Evolutionary conservation across 768 basidiomycete genomes (phyloP), one percentile per base, ranked within the genome.

Genomic region (Favolaschia claudopus): DNA sequence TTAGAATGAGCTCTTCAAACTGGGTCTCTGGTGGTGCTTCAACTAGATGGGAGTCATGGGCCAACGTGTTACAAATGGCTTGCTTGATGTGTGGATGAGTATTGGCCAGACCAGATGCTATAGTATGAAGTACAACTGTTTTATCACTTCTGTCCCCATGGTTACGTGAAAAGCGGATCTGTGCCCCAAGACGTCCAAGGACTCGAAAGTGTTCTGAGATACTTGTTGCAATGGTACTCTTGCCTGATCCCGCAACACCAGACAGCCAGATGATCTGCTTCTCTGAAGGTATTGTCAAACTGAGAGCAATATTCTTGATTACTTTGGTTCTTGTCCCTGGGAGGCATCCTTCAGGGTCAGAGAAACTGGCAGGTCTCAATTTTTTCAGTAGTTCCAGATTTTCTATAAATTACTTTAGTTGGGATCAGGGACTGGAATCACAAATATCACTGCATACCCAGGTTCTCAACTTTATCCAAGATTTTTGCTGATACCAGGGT

Each of bases 221-320:
- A 7, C 44, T 69, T 1, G 63, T 63, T 15, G 68, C 29, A 20
- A 69, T 46, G 0, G 68, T 52, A 46, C 60, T 63, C 25, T 69
- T 69, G 6, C 68, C 68, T 13, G 68, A 55, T 7, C 67, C 67
- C 7, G 60, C 63, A 12, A 62, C 51, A 36, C 67, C 67, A 39
- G 47, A 33, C 13, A 69, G 32, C 67, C 67, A 69, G 20, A 69
- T 45, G 12, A 68, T 63, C 62, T 56, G 36, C 34, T 40, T n/a
- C n/a, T 39, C 42, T 0, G 59, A 55, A 15, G 55, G 47, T 24
- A 22, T 52, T 6, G 40, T 55, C 8, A 66, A 14, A 62, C 67
- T 63, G 5, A 56, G 42, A 12, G 33, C 47, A 38, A 68, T 58
- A 1, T 13, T n/a, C 20, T 36, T 22, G 25, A 66, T 45, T 17